Evolutionary conservation across 2,329 filamentous ascomycete species (phyloP), one percentile per base, ranked within the genome.

Genomic region (Microdochium bolleyi): DNA sequence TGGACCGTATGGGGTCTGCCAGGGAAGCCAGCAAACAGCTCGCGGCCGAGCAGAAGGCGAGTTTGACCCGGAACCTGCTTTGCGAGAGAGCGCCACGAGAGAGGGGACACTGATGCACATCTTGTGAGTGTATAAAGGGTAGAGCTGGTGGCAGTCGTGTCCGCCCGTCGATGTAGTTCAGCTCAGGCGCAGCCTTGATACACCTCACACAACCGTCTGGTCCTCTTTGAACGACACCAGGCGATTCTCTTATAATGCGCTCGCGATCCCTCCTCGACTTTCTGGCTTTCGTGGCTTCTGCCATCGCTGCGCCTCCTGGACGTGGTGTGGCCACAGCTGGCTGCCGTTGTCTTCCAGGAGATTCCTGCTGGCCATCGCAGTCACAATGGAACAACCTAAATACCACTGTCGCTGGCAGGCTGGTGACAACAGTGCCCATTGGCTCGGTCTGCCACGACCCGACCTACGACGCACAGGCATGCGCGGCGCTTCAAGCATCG

Each of bases 361-460:
- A 49, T 14, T 19, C 48, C 9, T 49, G 48, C 48, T 49, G 48
- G 48, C 48, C 48, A 14, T 25, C 48, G 3, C 11, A 49, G 9
- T 14, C 24, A 21, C 9, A 49, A 21, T 49, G 48, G 48, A n/a
- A 30, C 9, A 3, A 21, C n/a, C 48, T 49, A 7, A 49, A 49
- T 21, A 30, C 3, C 2, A n/a, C 48, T 14, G 48, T 49, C 8
- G n/a, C 8, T 8, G 48, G 48, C 22, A 25, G 48, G 48, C 48
- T 49, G 22, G 48, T 49, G 3, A 8, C 24, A 8, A 30, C 25
- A n/a, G 59, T 69, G 1, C 76, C 77, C 1, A 57, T 77, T 3
- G 77, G 66, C 2, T 55, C 66, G 1, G 63, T 69, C 1, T 79
- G 76, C 56, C 74, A 79, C 54, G 61, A 64, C 14, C 65, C 58